Evolutionary conservation across 805 yeast species (phyloP), one percentile per base, ranked within the genome.

Genomic region (Kazachstania africana): DNA sequence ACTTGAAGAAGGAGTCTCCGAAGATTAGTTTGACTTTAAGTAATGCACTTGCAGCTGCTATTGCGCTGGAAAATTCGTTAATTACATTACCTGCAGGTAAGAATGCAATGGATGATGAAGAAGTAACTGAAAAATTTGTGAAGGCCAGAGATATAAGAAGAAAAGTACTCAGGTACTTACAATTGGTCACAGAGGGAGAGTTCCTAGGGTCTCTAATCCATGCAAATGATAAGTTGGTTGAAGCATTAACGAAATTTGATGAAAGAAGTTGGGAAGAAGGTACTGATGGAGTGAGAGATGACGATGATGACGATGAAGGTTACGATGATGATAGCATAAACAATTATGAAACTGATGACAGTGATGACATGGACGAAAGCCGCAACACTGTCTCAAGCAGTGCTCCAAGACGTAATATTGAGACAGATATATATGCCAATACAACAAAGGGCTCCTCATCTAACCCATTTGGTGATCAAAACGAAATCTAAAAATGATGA

Each of bases 151-250:
- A 68, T 6, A 68, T 80, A 32, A 72, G 98, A 52, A 68, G 94
- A 37, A 76, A 74, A 45, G 73, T 91, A 12, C 63, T 91, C 40
- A 63, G 84, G 39, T 85, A 85, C 51, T 65, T 91, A 42, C 97
- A 91, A 57, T 65, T 72, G 31, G 83, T 85, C 25, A 79, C 82
- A 26, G 75, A 75, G 36, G 96, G 87, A 40, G 94, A 83, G 47
- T 79, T 75, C 38, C 58, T 91, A 39, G 97, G 96, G n/a, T 69
- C 83, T 27, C 65, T 91, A 39, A 72, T 91, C 36, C 78, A 73
- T 44, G 93, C 95, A 27, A 91, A 91, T 51, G 98, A 91, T 45
- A 87, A 83, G 51, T 66, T 91, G 38, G 93, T 91, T 5, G 61
- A 62, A 4, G 78, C 85, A 0, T 66, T 91, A 45, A 72, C 74